Percentiles rank a stretch among this genome's conserved stretches.
phyloP scores from a whole-genome alignment of 2,329 filamentous ascomycete species.

The Sporothrix brasiliensis region DNA sequence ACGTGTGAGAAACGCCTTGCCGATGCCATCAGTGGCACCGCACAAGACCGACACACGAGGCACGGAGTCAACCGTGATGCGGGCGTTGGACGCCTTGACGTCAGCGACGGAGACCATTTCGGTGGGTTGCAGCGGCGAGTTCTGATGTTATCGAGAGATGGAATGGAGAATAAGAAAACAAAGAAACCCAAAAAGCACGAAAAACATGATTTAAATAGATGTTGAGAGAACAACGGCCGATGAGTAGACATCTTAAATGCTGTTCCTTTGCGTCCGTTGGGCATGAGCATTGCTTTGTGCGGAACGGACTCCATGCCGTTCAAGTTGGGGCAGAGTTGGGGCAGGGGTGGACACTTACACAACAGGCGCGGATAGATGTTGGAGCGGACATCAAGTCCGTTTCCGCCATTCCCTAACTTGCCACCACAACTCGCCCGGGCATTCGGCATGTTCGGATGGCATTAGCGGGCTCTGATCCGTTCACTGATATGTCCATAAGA shows the following conservation, averaged over 20 bases:
- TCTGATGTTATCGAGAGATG: too few relatives aligned
- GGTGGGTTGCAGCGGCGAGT: background rate
- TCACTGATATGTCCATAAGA: background rate
- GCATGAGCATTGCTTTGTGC: background rate
- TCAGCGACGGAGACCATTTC: slow-evolving; percentile 26
- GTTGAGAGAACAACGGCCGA: background rate
- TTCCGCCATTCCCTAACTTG: background rate
- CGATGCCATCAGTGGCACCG: slow-evolving; percentile 27
- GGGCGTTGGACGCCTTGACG: slow-evolving; percentile 28
- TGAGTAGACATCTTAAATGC: background rate
- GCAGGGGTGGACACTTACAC: slow-evolving; percentile 9
- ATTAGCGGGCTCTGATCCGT: background rate
- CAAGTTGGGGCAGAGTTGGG: background rate
- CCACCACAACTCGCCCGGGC: background rate
- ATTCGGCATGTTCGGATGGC: background rate
- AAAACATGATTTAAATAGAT: background rate
- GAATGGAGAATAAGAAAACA: background rate
- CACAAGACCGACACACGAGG: slow-evolving; percentile 11
- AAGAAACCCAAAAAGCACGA: background rate
- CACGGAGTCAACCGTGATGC: slow-evolving; percentile 1
- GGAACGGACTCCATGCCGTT: slow-evolving; percentile 14
- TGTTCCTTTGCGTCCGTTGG: background rate
- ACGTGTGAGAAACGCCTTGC: slow-evolving; percentile 20
- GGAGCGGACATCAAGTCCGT: slow-evolving; percentile 16
- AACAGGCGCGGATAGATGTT: background rate